Conservation (phyloP, 805 yeast species). For the Metschnikowia proteae region DNA sequence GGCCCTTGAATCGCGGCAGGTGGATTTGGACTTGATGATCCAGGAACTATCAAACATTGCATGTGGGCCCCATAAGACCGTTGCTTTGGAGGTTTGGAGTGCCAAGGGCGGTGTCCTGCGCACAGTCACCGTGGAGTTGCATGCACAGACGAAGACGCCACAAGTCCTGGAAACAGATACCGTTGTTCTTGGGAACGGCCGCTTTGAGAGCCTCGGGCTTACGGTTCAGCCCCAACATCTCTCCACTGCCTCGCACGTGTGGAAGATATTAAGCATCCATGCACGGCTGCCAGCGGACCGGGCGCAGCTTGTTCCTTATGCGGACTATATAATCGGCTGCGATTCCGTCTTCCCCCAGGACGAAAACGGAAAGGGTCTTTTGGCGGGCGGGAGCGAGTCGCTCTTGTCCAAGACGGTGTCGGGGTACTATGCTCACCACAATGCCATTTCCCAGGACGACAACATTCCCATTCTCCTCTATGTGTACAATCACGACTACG, state of each 20-base stretch:
- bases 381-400: slow-evolving; percentile 85
- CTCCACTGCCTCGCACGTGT: slow-evolving; percentile 72
- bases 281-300: slow-evolving; percentile 75
- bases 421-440: slow-evolving; percentile 49
- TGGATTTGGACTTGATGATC: slow-evolving; percentile 41
- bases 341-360: slow-evolving; percentile 60
- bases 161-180: not conserved
- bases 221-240: slow-evolving; percentile 76
- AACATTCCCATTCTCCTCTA: slow-evolving; percentile 38
- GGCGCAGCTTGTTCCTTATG: slow-evolving; percentile 79
- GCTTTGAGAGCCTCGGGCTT: slow-evolving; percentile 56
- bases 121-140: slow-evolving; percentile 24
- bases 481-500: slow-evolving; percentile 86
- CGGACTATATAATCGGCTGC: slow-evolving; percentile 82
- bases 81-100: slow-evolving; percentile 70
- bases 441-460: slow-evolving; percentile 30
- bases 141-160: not conserved
- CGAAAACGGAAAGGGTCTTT: slow-evolving; percentile 50
- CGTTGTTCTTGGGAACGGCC: slow-evolving; percentile 21
- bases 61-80: slow-evolving; percentile 31
- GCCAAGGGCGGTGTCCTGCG: slow-evolving; percentile 73
- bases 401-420: slow-evolving; percentile 64
- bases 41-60: slow-evolving; percentile 40
- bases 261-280: slow-evolving; percentile 77
- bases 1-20: slow-evolving; percentile 31